A percentile compares a stretch with the other conserved stretches of the same genome.
Conservation (phyloP, 2,329 filamentous ascomycete genomes). For the Cladophialophora exuberans region DNA sequence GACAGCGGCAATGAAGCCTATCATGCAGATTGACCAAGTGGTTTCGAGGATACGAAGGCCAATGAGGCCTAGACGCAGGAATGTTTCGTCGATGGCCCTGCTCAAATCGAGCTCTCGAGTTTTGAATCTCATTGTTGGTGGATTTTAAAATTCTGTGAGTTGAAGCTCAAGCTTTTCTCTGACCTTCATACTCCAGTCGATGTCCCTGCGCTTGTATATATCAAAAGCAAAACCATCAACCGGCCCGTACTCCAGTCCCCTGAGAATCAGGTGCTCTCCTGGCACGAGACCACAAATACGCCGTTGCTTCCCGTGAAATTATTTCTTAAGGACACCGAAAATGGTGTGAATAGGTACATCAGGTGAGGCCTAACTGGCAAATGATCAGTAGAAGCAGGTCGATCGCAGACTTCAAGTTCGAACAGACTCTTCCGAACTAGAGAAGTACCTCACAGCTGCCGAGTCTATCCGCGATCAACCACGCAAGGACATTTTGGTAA, state of each 20-base stretch:
- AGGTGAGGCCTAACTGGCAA: constrained; percentile 3
- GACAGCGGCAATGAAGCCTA: constrained; percentile 24
- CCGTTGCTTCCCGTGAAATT: not conserved
- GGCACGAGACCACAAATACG: not conserved
- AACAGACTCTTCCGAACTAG: no score
- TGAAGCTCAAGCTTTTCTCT: no score
- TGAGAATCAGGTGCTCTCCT: not conserved
- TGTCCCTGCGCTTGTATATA: not conserved
- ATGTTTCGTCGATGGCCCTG: constrained; percentile 25
- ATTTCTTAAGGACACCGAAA: not conserved
- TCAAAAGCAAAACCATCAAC: not conserved
- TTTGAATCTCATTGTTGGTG: constrained; percentile 22
- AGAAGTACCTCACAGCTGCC: no score
- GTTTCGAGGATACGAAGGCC: constrained; percentile 16
- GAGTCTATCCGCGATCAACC: no score
- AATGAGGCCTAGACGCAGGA: constrained; percentile 25
- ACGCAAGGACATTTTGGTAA: no score
- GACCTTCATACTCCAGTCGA: not conserved
- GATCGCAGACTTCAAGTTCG: no score
- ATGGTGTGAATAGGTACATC: not conserved
- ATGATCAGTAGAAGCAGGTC: no score
- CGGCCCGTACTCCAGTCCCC: not conserved
- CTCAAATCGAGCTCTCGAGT: constrained; percentile 25
- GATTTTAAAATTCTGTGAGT: not conserved
- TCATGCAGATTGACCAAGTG: constrained; percentile 18